A percentile compares a stretch with the other conserved stretches of the same genome.
Conservation (phyloP, 805 yeast genomes). For the Brettanomyces nanus region DNA sequence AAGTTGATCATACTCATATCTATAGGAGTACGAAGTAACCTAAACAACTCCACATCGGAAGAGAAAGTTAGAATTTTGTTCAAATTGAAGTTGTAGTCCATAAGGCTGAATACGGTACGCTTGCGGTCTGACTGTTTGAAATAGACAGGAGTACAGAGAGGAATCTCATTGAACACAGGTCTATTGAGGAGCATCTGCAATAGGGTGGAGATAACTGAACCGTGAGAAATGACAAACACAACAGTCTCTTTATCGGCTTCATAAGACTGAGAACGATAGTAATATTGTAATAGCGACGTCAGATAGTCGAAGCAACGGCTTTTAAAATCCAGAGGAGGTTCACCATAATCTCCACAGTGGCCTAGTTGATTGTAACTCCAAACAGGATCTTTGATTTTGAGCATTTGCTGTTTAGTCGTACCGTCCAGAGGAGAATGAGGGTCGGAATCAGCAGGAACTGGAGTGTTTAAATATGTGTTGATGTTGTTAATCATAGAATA, state of each 20-base stretch:
- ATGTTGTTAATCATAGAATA: conserved; percentile 31
- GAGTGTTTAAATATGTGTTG: conserved; percentile 27
- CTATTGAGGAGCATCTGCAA: conserved; percentile 30
- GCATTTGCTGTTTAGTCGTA: conserved; percentile 13
- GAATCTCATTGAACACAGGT: conserved; percentile 33
- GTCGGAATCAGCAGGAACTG: conserved; percentile 10
- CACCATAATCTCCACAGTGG: conserved; percentile 36
- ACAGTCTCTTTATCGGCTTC: conserved; percentile 25
- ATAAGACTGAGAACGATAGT: conserved; percentile 17
- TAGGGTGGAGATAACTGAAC: conserved; percentile 34
- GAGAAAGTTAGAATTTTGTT: conserved; percentile 18
- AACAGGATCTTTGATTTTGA: conserved; percentile 18
- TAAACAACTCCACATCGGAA: conserved; percentile 20
- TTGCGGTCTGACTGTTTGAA: conserved; percentile 20
- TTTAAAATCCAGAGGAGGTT: conserved; percentile 29
- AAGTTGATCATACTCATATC: conserved; percentile 21
- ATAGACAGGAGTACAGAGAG: conserved; percentile 28
- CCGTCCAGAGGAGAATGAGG: conserved; percentile 9
- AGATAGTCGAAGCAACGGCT: conserved; percentile 28
- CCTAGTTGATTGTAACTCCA: conserved; percentile 31
- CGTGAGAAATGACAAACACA: conserved; percentile 32
- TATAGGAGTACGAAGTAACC: conserved; percentile 17
- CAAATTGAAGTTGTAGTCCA: conserved; percentile 28
- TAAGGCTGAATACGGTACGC: conserved; percentile 20
- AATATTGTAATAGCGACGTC: conserved; percentile 26